These are phyloP conservation scores for Theileria sp. DNA, from an alignment of 169 alveolate genomes.

Conservation along the genomic window DNA sequence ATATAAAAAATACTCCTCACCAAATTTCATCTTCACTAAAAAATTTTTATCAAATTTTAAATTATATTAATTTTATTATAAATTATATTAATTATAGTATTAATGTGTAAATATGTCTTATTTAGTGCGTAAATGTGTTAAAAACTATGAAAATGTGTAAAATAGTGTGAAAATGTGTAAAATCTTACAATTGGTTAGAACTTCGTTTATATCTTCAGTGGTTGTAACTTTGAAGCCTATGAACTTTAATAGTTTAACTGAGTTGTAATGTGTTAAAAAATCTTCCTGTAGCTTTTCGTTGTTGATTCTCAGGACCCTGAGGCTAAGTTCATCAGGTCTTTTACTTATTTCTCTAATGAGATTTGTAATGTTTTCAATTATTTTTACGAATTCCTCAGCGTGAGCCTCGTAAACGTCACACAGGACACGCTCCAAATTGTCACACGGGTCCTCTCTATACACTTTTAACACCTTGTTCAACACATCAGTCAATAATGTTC, in stretches of 20 bases:
- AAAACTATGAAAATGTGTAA: too few species aligned
- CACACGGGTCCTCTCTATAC: slow-evolving; percentile 36
- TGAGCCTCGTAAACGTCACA: slow-evolving; percentile 11
- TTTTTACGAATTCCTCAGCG: slow-evolving; percentile 24
- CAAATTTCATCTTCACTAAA: slow-evolving; percentile 12
- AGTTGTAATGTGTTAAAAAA: slow-evolving; percentile 20
- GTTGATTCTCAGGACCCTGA: slow-evolving; percentile 51
- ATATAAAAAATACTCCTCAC: slow-evolving; percentile 57
- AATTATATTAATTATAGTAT: too few species aligned
- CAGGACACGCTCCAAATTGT: slow-evolving; percentile 26
- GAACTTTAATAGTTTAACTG: slow-evolving; percentile 45
- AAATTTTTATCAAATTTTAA: neutral
- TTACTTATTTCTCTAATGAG: slow-evolving; percentile 31
- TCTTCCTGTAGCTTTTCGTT: slow-evolving; percentile 46
- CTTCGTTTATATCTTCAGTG: slow-evolving; percentile 31
- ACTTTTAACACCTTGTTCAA: slow-evolving; percentile 18
- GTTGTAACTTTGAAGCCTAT: slow-evolving; percentile 47
- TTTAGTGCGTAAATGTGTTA: too few species aligned
- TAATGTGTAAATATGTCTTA: too few species aligned
- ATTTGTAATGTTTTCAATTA: slow-evolving; percentile 18
- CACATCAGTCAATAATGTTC: neutral
- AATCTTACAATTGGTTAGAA: neutral
- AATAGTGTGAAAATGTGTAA: too few species aligned
- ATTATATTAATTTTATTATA: slow-evolving; percentile 16
- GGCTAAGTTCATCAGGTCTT: slow-evolving; percentile 40